Evolutionary conservation across 257 asterid genomes (phyloP).

Genomic region (Asclepias syriaca): DNA sequence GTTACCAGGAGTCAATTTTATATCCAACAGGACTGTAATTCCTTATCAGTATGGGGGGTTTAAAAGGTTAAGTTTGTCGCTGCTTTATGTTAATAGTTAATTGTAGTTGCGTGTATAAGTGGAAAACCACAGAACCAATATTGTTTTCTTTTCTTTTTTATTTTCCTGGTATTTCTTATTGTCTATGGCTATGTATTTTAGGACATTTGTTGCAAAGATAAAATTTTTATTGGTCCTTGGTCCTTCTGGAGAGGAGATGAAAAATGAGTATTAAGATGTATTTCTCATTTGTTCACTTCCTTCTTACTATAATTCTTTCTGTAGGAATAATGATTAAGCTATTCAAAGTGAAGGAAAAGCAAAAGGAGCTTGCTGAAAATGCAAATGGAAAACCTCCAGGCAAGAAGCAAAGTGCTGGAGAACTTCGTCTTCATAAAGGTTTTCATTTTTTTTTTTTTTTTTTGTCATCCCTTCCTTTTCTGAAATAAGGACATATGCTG

Average conservation of each 20-base stretch:
- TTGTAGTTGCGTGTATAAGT: neutral
- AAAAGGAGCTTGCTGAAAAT: constrained; percentile 87
- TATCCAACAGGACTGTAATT: neutral
- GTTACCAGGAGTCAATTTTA: neutral
- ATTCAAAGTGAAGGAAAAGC: constrained; percentile 89
- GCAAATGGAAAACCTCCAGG: constrained; percentile 78
- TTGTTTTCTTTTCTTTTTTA: neutral
- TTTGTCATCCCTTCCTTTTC: neutral
- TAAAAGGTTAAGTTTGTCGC: neutral
- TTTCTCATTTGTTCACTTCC: neutral
- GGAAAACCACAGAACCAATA: neutral
- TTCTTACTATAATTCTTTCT: neutral
- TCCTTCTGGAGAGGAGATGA: neutral
- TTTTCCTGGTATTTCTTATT: neutral
- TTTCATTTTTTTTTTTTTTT: neutral
- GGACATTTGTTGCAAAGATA: neutral
- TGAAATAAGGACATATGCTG: neutral
- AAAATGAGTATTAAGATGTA: neutral
- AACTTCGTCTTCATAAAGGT: constrained; percentile 75
- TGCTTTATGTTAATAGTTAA: neutral
- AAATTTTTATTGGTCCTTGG: neutral
- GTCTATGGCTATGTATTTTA: neutral
- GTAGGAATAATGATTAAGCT: constrained; percentile 79
- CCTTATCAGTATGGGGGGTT: neutral
- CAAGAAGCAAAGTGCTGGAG: constrained; percentile 95